A percentile compares a stretch with the other conserved stretches of the same genome.
phyloP scores from a whole-genome alignment of 768 basidiomycete genomes.

The Neoboletus brunneissimus region DNA sequence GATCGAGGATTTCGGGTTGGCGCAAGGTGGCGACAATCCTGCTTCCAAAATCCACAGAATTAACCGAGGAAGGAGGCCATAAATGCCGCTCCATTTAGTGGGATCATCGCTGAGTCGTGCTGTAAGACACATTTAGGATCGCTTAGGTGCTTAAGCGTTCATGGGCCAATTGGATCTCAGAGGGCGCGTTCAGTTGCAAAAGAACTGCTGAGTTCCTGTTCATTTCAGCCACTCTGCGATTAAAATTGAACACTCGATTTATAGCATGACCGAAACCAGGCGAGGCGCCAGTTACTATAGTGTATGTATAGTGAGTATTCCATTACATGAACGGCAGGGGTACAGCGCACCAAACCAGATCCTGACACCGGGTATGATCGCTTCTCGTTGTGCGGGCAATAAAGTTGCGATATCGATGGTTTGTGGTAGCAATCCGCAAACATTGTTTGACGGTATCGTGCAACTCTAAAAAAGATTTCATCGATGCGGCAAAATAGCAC shows the following conservation, averaged over 20 bases:
- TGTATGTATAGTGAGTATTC: background rate
- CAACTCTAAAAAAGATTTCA: background rate
- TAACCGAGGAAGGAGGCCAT: background rate
- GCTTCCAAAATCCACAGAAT: constrained; percentile 21
- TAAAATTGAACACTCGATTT: constrained; percentile 28
- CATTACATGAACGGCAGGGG: background rate
- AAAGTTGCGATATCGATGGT: background rate
- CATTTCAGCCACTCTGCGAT: background rate
- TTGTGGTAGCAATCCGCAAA: background rate
- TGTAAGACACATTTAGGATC: background rate
- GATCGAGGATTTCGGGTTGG: constrained; percentile 24
- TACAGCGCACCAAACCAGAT: background rate
- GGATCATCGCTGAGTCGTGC: background rate
- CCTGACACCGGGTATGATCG: background rate
- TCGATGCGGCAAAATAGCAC: too few relatives aligned
- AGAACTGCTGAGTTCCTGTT: background rate
- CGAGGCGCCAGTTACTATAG: constrained; percentile 33
- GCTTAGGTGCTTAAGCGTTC: background rate
- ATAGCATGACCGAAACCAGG: constrained; percentile 37
- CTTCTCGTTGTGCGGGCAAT: background rate
- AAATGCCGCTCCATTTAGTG: background rate
- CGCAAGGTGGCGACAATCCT: constrained; percentile 41
- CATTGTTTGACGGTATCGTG: background rate
- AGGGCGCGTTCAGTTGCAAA: background rate
- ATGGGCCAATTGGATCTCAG: background rate